Evolutionary conservation across 1,139 yeast genomes (phyloP).

Genomic region (Arxiozyma bovina): DNA sequence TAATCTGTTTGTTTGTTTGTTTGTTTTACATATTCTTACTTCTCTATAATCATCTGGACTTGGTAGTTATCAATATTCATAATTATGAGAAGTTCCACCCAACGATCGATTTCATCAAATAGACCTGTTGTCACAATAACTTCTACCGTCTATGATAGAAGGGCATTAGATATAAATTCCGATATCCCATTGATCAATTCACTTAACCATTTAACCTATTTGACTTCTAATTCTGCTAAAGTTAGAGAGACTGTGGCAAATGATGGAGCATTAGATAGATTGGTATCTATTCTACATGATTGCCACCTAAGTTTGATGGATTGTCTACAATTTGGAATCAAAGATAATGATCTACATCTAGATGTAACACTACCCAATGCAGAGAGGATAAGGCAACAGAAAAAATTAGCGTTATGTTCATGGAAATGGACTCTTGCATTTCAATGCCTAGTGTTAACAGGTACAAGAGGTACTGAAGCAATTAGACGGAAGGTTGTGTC

Average conservation of each 20-base stretch:
- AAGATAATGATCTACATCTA: slow-evolving; percentile 13
- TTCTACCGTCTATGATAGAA: slow-evolving; percentile 76
- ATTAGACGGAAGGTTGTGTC: slow-evolving; percentile 80
- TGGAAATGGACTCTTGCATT: slow-evolving; percentile 97
- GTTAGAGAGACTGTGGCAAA: slow-evolving; percentile 80
- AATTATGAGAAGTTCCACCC: slow-evolving; percentile 82
- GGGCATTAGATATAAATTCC: slow-evolving; percentile 86
- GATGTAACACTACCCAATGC: slow-evolving; percentile 9
- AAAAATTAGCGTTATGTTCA: slow-evolving; percentile 49
- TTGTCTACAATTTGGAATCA: slow-evolving; percentile 12
- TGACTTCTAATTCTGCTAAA: slow-evolving; percentile 78
- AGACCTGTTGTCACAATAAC: slow-evolving; percentile 88
- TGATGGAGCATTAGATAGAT: slow-evolving; percentile 89
- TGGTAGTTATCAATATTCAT: no score
- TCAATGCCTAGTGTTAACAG: slow-evolving; percentile 83
- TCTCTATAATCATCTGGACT: no score
- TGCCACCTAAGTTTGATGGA: slow-evolving; percentile 42
- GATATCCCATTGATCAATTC: slow-evolving; percentile 89
- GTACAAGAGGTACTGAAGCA: slow-evolving; percentile 85
- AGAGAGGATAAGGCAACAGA: slow-evolving; percentile 26
- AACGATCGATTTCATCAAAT: slow-evolving; percentile 67
- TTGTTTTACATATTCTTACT: no score
- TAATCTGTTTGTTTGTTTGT: no score
- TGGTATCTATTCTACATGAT: slow-evolving; percentile 77
- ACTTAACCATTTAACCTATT: slow-evolving; percentile 75